A percentile compares a stretch with the other conserved stretches of the same genome.
These are phyloP conservation scores for Chlorencoelia australis DNA, from an alignment of 2,329 filamentous ascomycete species.

Conservation along the genomic window DNA sequence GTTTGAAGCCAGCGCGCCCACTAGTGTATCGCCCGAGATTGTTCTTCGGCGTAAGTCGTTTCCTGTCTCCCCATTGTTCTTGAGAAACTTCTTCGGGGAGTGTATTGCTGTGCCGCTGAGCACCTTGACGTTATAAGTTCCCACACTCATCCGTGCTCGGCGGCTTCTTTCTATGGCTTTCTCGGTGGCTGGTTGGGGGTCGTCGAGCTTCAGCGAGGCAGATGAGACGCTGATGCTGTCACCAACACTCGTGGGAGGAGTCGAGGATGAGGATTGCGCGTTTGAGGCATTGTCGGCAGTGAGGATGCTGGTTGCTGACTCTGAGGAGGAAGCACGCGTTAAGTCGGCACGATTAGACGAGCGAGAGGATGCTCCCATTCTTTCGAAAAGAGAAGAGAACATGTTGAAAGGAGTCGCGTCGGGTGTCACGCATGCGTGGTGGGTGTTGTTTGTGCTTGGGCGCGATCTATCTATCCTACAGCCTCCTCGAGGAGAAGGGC, in stretches of 20 bases:
- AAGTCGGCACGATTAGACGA: constrained; percentile 9
- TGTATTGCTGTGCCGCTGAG: constrained; percentile 53
- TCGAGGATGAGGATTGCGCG: constrained; percentile 29
- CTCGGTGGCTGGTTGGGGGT: constrained; percentile 5
- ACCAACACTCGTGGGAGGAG: constrained; percentile 56
- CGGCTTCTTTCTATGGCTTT: constrained; percentile 36
- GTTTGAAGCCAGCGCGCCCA: constrained; percentile 23
- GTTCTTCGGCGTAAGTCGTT: constrained; percentile 33
- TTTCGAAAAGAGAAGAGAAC: constrained; percentile 17
- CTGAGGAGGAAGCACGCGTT: constrained; percentile 20
- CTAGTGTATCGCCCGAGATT: constrained; percentile 32
- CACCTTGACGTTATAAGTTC: constrained; percentile 57
- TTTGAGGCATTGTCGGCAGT: constrained; percentile 23
- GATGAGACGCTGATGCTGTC: constrained; percentile 50
- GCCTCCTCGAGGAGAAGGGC: neutral
- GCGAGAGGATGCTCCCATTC: constrained; percentile 13
- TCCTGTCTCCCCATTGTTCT: constrained; percentile 27
- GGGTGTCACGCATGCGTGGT: too few species aligned
- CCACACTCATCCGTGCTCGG: constrained; percentile 44
- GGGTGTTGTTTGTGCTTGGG: too few species aligned
- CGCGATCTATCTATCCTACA: too few species aligned
- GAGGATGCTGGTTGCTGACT: constrained; percentile 20
- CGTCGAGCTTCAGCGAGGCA: constrained; percentile 27
- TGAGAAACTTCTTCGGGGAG: constrained; percentile 32
- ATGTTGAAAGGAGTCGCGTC: constrained; percentile 11